Evolutionary conservation across 1,139 yeast genomes (phyloP), one percentile per base, ranked within the genome.

Genomic region (Sugiyamaella neomexicana): DNA sequence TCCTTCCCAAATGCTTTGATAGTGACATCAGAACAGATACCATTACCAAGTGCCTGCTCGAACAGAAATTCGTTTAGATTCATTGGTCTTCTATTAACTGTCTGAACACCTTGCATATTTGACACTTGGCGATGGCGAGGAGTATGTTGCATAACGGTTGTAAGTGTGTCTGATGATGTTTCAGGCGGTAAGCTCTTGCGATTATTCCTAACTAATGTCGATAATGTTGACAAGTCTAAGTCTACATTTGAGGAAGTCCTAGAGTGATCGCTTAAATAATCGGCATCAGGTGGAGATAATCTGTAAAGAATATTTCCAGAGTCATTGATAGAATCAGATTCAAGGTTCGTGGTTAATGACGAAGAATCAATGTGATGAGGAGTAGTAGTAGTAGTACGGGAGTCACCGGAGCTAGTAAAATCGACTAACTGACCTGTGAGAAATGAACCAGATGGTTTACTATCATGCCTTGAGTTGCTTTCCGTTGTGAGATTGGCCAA

Each of bases 21-120:
- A 0, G 75, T 69, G 38, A 79, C 78, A 62, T 80, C 84, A 1
- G 79, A 47, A 29, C 51, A 75, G 2, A 71, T 70, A 1, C 82
- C 83, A 43, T 72, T 72, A 10, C 75, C 54, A 55, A 72, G 72
- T 1, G 78, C 80, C 52, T 71, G 65, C 41, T 68, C 63, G 50
- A 71, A 69, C 27, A 76, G 64, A 56, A 68, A 73, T 31, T 70
- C 74, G 9, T 63, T 58, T 6, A 72, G 51, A 2, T 63, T 52
- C 54, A 60, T 57, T 12, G 56, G 58, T 20, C 55, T 55, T 23
- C 40, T 39, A 23, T 31, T 47, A 7, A 17, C n/a, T 5, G 31
- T 2, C 25, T 39, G 51, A 5, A 46, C 32, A 10, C 51, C 55
- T 32, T 54, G 55, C 16, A 54, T 32, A 41, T 41, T 39, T 1